These are phyloP conservation scores for Euryodendron excelsum DNA, from an alignment of 148 eudicot genomes.

Conservation along the genomic window DNA sequence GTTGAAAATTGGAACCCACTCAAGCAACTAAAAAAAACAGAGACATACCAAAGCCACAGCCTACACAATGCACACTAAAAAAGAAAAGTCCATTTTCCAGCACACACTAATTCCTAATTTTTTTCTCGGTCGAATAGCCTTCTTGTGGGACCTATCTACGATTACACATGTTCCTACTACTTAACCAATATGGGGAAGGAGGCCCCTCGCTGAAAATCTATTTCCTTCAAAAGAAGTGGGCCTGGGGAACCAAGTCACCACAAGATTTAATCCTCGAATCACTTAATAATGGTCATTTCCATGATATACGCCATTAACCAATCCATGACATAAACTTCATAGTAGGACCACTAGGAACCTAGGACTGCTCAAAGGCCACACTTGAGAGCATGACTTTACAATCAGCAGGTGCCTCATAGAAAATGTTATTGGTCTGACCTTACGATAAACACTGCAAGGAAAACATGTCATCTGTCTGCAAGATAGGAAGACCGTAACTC, in stretches of 20 bases:
- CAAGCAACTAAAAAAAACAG: not conserved
- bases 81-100: not conserved
- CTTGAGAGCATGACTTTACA: not conserved
- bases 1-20: constrained; percentile 2
- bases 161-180: not conserved
- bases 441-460: too few relatives aligned
- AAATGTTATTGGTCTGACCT: not conserved
- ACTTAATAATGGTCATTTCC: too few relatives aligned
- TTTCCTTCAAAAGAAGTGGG: not conserved
- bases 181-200: not conserved
- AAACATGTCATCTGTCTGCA: not conserved
- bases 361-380: not conserved
- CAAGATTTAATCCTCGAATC: not conserved
- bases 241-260: not conserved
- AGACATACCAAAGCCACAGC: too few relatives aligned
- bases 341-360: not conserved
- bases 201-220: not conserved
- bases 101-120: too few relatives aligned
- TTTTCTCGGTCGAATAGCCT: too few relatives aligned
- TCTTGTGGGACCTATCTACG: too few relatives aligned
- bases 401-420: not conserved
- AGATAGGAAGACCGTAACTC: not conserved
- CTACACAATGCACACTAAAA: not conserved
- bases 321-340: not conserved
- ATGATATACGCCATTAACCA: too few relatives aligned